These are phyloP conservation scores for Codiaeum variegatum DNA, from an alignment of 441 rosid species.

Conservation along the genomic window DNA sequence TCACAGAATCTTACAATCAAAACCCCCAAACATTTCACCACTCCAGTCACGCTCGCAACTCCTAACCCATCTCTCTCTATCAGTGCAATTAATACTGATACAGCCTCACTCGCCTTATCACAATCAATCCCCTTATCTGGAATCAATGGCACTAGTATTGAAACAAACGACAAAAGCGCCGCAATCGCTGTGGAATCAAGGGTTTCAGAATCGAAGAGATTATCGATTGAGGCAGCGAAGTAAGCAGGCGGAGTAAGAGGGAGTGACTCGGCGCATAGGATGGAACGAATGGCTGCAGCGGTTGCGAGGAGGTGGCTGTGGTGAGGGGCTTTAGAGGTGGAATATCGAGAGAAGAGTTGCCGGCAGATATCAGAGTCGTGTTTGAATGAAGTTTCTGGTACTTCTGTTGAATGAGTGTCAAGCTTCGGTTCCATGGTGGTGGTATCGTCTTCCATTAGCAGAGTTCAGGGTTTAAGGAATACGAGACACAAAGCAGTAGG, in stretches of 20 bases:
- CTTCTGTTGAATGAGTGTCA: neutral
- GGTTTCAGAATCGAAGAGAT: constrained; percentile 34
- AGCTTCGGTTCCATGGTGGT: constrained; percentile 2
- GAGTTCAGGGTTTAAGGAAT: constrained; percentile 12
- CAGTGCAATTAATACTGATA: constrained; percentile 45
- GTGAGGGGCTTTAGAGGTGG: constrained; percentile 75
- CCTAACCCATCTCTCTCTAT: constrained; percentile 44
- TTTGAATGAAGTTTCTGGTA: constrained; percentile 29
- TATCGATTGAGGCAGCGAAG: constrained; percentile 73
- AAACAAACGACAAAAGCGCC: constrained; percentile 64
- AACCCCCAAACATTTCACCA: constrained; percentile 73
- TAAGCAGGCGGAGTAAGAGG: constrained; percentile 58
- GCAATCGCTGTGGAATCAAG: constrained; percentile 59
- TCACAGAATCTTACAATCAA: constrained; percentile 58
- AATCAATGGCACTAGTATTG: constrained; percentile 52
- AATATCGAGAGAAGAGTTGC: constrained; percentile 83
- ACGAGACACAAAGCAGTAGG: neutral
- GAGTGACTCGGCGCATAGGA: constrained; percentile 59
- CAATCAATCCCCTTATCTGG: constrained; percentile 43
- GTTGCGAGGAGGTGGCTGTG: constrained; percentile 90
- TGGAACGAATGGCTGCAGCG: constrained; percentile 81
- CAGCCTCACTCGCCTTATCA: constrained; percentile 66
- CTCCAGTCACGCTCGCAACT: constrained; percentile 64
- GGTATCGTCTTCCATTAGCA: neutral
- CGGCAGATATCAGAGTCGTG: constrained; percentile 62